A percentile compares a stretch with the other conserved stretches of the same genome.
Evolutionary conservation across 2,329 filamentous ascomycete genomes (phyloP).

Genomic region (Nemania sp.): DNA sequence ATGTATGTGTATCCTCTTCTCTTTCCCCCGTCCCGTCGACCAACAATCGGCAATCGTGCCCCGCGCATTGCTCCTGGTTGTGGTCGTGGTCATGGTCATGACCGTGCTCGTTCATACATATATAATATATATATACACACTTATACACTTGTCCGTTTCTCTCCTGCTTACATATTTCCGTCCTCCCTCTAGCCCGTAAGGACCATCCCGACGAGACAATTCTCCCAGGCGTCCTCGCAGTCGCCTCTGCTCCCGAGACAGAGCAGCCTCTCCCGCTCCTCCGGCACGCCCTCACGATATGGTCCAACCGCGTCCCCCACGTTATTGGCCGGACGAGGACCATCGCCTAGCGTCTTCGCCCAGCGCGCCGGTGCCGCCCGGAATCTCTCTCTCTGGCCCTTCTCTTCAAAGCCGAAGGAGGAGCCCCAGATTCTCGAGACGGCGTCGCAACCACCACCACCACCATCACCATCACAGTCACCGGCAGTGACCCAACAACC

Average conservation of each 20-base stretch:
- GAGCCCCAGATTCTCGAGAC: conserved; percentile 20
- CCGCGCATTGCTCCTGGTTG: background rate
- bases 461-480: conserved; percentile 10
- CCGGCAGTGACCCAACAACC: no score
- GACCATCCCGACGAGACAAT: conserved; percentile 29
- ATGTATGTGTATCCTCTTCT: conserved; percentile 36
- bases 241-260: conserved; percentile 30
- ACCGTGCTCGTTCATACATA: no score
- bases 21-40: background rate
- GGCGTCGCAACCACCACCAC: conserved; percentile 24
- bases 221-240: conserved; percentile 33
- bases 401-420: conserved; percentile 32
- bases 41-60: background rate
- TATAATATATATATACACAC: no score
- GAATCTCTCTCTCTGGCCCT: conserved; percentile 41
- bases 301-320: conserved; percentile 22
- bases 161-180: background rate
- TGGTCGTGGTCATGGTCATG: no score
- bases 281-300: conserved; percentile 19
- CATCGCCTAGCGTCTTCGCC: conserved; percentile 34
- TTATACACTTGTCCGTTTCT: conserved; percentile 1
- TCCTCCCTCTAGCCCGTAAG: conserved; percentile 26
- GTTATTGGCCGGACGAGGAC: background rate
- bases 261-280: conserved; percentile 26
- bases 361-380: conserved; percentile 38